These are phyloP conservation scores for Pulveroboletus frians DNA, from an alignment of 768 basidiomycete genomes.

Conservation along the genomic window DNA sequence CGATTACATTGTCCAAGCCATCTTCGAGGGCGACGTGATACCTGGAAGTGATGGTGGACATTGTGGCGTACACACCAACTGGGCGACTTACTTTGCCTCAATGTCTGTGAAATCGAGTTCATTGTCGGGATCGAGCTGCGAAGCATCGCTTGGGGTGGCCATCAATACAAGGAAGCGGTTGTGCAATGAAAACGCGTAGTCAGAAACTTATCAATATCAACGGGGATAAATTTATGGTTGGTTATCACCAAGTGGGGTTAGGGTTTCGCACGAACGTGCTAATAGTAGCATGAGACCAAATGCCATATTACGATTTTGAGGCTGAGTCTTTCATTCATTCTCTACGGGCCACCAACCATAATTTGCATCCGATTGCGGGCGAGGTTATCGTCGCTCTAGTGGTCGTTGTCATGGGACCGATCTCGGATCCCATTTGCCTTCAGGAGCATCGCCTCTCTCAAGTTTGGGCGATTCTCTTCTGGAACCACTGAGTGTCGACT, in stretches of 20 bases:
- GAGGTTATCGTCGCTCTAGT: not conserved
- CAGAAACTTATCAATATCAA: not conserved
- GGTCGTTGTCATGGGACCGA: not conserved
- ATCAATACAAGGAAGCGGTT: constrained; percentile 31
- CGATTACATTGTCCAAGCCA: constrained; percentile 84
- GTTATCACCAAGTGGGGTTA: not conserved
- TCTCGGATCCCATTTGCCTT: not conserved
- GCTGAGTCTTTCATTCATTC: too few relatives aligned
- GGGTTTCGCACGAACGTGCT: constrained; percentile 15
- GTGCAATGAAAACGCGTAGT: not conserved
- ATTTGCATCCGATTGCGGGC: too few relatives aligned
- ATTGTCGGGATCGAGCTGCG: constrained; percentile 41
- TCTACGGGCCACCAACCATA: too few relatives aligned
- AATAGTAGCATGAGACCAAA: not conserved
- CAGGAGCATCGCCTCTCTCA: not conserved
- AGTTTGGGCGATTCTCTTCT: constrained; percentile 9
- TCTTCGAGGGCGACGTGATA: constrained; percentile 82
- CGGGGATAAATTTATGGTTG: not conserved
- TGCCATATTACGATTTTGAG: too few relatives aligned
- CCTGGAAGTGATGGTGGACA: constrained; percentile 39
- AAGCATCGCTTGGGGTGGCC: constrained; percentile 37
- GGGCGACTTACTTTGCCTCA: constrained; percentile 63
- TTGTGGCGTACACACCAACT: not conserved
- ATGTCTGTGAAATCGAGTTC: constrained; percentile 87
- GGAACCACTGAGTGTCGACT: not conserved